A percentile compares a stretch with the other conserved stretches of the same genome.
These are phyloP conservation scores for Aspergillus saccharolyticus DNA, from an alignment of 495 filamentous ascomycete genomes.

Conservation along the genomic window DNA sequence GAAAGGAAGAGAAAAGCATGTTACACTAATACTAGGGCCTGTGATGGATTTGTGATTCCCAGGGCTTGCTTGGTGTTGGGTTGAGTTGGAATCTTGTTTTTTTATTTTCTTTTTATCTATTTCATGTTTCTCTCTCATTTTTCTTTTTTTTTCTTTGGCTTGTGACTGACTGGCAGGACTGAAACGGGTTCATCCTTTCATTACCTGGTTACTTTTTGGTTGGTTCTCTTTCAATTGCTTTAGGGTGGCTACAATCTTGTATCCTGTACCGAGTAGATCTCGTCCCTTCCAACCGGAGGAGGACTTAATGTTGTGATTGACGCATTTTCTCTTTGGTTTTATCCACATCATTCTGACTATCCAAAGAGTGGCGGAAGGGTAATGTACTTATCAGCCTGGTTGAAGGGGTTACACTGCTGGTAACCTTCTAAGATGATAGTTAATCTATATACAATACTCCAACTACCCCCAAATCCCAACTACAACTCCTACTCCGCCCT, in stretches of 20 bases:
- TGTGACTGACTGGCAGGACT: too few species aligned
- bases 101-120: slow-evolving; percentile 9
- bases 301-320: neutral
- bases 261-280: neutral
- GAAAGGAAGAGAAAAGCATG: neutral
- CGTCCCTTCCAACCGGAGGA: too few species aligned
- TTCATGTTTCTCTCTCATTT: slow-evolving; percentile 2
- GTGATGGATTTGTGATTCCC: neutral
- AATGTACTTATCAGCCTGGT: too few species aligned
- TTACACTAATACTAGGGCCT: slow-evolving; percentile 2
- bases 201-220: too few species aligned
- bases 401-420: neutral
- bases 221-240: too few species aligned
- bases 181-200: too few species aligned
- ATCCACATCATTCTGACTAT: too few species aligned
- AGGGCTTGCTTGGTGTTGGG: neutral
- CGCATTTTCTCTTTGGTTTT: neutral
- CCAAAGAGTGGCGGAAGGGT: too few species aligned
- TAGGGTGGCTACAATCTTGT: neutral
- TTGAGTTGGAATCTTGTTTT: neutral
- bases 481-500: too few species aligned
- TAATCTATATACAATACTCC: too few species aligned
- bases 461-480: too few species aligned
- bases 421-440: too few species aligned
- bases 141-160: neutral